Evolutionary conservation across 441 rosid genomes (phyloP), one percentile per base, ranked within the genome.

Genomic region (Erodium chrysanthum): DNA sequence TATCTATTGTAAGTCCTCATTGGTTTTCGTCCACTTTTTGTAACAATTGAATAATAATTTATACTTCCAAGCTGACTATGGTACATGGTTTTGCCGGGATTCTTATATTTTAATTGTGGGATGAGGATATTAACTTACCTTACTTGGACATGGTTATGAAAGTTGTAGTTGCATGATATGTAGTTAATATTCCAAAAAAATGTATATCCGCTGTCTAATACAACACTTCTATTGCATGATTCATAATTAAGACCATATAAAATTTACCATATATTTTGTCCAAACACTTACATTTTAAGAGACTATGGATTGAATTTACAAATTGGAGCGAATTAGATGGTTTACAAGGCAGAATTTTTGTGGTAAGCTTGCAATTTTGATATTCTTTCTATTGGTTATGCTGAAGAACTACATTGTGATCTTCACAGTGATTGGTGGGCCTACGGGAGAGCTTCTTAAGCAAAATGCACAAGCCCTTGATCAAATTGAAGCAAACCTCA

Each of bases 381-480:
- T 60, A 12, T 22, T 60, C 8, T 22, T 22, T 60, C 64, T 60
- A 22, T 25, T 23, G n/a, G 35, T 25, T 60, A 23, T 60, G 14
- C 35, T 31, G 35, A 31, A 31, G 35, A 31, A 31, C 0, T 31
- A 31, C 64, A 60, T 60, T 60, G 17, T 60, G 64, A 22, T 60
- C 33, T 60, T 60, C 35, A 25, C 64, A 60, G 64, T 22, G 14
- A 22, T 60, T 11, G 64, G 64, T 5, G 64, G 64, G 11, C 15
- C 33, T 10, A 60, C 25, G 8, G 64, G 64, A 60, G 64, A 60
- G 33, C 64, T 60, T 23, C 64, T 60, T 60, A 12, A 60, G 64
- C 64, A 60, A 60, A 60, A 22, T 60, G 64, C 64, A 21, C 64
- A 60, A 29, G 64, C 29, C 9, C 35, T 60, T 9, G 35, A 22